phyloP scores from a whole-genome alignment of 2,329 filamentous ascomycete species.

The Ophiocordyceps australis region DNA sequence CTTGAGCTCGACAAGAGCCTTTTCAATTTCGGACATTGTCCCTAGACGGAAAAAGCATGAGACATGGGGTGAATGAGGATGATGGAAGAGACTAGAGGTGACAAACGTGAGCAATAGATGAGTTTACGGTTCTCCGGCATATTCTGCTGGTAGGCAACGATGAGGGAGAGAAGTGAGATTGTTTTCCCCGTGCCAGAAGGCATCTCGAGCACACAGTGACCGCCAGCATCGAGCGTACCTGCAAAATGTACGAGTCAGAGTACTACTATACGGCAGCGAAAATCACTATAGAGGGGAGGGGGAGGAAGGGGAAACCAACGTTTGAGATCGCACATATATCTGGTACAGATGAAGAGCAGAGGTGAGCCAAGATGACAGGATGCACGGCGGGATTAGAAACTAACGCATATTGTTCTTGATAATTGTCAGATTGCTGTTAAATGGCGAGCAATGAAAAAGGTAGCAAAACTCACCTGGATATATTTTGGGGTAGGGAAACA shows the following conservation, averaged over 20 bases:
- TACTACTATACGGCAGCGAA: too few relatives aligned
- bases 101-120: constrained; percentile 82
- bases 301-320: constrained; percentile 17
- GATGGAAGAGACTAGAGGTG: too few relatives aligned
- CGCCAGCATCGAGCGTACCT: constrained; percentile 77
- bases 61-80: background rate
- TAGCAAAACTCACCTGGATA: constrained; percentile 27
- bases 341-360: too few relatives aligned
- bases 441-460: background rate
- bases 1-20: constrained; percentile 81
- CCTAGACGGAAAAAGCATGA: constrained; percentile 16
- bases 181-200: constrained; percentile 97
- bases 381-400: too few relatives aligned
- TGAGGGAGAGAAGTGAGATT: constrained; percentile 82
- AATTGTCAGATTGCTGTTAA: background rate
- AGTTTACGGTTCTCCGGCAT: constrained; percentile 88
- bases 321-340: constrained; percentile 40
- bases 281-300: too few relatives aligned
- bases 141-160: constrained; percentile 90
- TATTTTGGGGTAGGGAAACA: constrained; percentile 41
- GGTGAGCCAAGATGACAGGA: too few relatives aligned
- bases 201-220: constrained; percentile 96
- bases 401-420: constrained; percentile 33
- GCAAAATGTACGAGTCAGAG: too few relatives aligned
- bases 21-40: constrained; percentile 99